These are phyloP conservation scores for Rhodotorula babjevae DNA, from an alignment of 768 basidiomycete species.

Conservation along the genomic window DNA sequence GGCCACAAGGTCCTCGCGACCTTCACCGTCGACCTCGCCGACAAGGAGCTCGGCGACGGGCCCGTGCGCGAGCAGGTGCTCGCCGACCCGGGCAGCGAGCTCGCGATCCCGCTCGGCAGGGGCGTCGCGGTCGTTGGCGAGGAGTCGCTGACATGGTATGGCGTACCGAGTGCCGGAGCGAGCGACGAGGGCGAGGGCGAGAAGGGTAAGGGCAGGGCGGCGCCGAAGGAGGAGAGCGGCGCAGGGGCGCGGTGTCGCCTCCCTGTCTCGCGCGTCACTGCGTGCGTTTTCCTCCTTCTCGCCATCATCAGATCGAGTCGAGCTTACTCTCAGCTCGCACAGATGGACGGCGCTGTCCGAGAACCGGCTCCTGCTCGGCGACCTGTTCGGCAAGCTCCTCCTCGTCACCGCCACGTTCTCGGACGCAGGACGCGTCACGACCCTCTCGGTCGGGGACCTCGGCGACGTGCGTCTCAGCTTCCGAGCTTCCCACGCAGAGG, in stretches of 20 bases:
- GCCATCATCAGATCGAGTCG: no score
- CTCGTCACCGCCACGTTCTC: neutral
- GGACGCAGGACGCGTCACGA: neutral
- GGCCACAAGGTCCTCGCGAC: constrained; percentile 46
- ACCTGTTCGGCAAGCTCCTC: constrained; percentile 37
- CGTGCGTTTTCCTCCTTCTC: constrained; percentile 15
- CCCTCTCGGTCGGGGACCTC: constrained; percentile 56
- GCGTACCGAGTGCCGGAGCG: neutral
- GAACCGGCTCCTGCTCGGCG: constrained; percentile 31
- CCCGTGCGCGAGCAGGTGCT: constrained; percentile 15
- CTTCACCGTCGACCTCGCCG: constrained; percentile 33
- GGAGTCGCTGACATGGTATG: constrained; percentile 29
- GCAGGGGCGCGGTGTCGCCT: constrained; percentile 3
- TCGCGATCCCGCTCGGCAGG: constrained; percentile 23
- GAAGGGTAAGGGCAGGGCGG: constrained; percentile 24
- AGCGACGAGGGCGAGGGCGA: neutral
- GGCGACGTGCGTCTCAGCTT: constrained; percentile 56
- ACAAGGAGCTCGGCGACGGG: constrained; percentile 40
- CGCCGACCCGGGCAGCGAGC: constrained; percentile 35
- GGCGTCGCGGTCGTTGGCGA: constrained; percentile 44
- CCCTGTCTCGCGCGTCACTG: constrained; percentile 34
- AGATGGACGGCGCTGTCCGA: neutral
- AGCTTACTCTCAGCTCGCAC: neutral
- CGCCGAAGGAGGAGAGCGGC: neutral
- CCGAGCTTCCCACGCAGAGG: neutral